Evolutionary conservation across 2,329 filamentous ascomycete genomes (phyloP), one percentile per base, ranked within the genome.

Genomic region (Blastomyces gilchristii): DNA sequence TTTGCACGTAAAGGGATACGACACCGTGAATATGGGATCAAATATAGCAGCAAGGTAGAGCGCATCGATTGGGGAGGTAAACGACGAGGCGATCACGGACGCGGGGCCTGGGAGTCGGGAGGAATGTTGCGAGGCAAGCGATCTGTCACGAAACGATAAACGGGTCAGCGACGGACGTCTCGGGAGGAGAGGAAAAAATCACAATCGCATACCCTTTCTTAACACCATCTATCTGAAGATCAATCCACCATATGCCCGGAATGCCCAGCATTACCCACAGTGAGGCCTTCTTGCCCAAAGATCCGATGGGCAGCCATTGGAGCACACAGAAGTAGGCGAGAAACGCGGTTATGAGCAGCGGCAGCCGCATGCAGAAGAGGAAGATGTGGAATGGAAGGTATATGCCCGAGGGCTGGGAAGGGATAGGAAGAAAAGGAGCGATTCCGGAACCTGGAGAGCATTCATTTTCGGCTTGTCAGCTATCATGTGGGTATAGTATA

Each of bases 211-310:
- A 92, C 78, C 94, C 94, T 78, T 91, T 90, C 77, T 90, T 92
- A 62, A 99, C 94, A 64, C 93, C 93, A 74, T 99, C 94, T 68
- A 99, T 90, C 75, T 97, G 93, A n/a, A 99, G 80, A 76, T 99
- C 94, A 63, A 97, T 87, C 93, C 93, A 97, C 91, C 92, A 97
- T 63, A 99, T 90, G 37, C 94, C 93, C 0, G 92, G 91, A 64
- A 96, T 88, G 47, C 86, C 88, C 69, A 99, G 84, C 67, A 97
- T 84, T 65, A 86, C 83, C 93, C 94, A 97, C 61, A 97, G 79
- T 58, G 91, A 85, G 14, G 89, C 85, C 77, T 97, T 97, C 71
- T 91, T 91, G 53, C 86, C 77, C 43, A 86, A 71, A 9, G 82
- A 82, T 0, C 85, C 85, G 11, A 88, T 81, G 0, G 91, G 91